phyloP scores from a whole-genome alignment of 2,329 filamentous ascomycete genomes.

The Didymosphaeria variabile region DNA sequence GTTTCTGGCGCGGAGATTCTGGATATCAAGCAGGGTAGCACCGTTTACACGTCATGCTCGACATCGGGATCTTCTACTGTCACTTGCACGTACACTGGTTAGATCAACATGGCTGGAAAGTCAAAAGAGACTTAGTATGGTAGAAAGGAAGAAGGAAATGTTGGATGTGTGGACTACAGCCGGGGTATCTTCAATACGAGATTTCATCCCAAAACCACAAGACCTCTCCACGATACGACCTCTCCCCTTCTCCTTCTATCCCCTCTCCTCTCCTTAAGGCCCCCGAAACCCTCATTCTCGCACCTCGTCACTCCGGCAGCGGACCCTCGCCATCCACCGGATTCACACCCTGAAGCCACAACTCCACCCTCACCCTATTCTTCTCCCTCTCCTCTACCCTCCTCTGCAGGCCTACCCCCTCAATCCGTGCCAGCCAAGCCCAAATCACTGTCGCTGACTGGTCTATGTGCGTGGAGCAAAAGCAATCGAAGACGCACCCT shows the following conservation, averaged over 20 bases:
- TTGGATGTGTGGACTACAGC: neutral
- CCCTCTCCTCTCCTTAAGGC: neutral
- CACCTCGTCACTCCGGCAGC: neutral
- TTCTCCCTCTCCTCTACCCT: neutral
- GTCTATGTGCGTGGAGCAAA: neutral
- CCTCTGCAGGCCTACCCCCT: neutral
- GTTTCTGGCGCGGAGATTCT: conserved; percentile 54
- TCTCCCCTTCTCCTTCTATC: neutral
- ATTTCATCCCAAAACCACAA: neutral
- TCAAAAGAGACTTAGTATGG: neutral
- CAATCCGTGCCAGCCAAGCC: neutral
- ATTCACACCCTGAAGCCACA: conserved; percentile 4
- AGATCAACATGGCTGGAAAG: neutral
- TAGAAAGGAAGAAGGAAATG: neutral
- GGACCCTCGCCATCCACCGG: neutral
- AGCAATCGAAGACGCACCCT: neutral
- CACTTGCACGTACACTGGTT: conserved; percentile 19
- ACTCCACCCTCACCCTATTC: neutral
- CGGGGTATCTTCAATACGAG: neutral
- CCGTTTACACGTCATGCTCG: conserved; percentile 32
- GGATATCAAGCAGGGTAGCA: conserved; percentile 56
- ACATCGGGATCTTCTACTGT: conserved; percentile 22
- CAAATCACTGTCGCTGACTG: neutral
- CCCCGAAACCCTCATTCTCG: neutral
- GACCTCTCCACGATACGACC: neutral